A percentile compares a stretch with the other conserved stretches of the same genome.
These are phyloP conservation scores for Acanthamoeba sp. DNA, from an alignment of 208 protist genomes.

Conservation along the genomic window DNA sequence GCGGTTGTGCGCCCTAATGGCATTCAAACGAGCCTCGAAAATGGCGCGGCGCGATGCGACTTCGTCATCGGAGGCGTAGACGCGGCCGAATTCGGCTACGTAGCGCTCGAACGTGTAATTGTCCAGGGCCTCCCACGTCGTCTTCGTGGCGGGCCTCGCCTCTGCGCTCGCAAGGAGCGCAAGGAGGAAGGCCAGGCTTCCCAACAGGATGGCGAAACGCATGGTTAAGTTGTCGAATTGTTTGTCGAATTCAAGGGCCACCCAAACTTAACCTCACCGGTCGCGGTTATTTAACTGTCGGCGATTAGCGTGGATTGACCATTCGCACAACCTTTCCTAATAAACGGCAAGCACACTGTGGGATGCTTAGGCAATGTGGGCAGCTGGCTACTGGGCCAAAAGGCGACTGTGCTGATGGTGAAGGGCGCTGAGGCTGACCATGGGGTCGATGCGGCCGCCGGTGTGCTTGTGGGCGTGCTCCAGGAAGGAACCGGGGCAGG, in stretches of 20 bases:
- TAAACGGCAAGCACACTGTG: no score
- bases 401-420: no score
- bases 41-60: background rate
- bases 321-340: no score
- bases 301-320: no score
- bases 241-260: no score
- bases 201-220: background rate
- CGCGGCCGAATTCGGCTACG: conserved; percentile 60
- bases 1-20: conserved; percentile 76
- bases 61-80: conserved; percentile 61
- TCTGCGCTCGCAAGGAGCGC: background rate
- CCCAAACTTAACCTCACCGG: no score
- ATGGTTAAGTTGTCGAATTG: no score
- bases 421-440: background rate
- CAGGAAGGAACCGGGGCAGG: background rate
- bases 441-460: background rate
- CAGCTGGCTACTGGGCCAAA: no score
- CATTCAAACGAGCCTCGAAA: conserved; percentile 65
- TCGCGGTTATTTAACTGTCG: no score
- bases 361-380: no score
- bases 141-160: background rate
- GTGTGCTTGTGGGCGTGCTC: background rate
- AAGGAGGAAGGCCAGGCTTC: background rate
- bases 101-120: conserved; percentile 68
- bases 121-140: background rate